Evolutionary conservation across 2,329 filamentous ascomycete genomes (phyloP).

Genomic region (Parafenestella ontariensis): DNA sequence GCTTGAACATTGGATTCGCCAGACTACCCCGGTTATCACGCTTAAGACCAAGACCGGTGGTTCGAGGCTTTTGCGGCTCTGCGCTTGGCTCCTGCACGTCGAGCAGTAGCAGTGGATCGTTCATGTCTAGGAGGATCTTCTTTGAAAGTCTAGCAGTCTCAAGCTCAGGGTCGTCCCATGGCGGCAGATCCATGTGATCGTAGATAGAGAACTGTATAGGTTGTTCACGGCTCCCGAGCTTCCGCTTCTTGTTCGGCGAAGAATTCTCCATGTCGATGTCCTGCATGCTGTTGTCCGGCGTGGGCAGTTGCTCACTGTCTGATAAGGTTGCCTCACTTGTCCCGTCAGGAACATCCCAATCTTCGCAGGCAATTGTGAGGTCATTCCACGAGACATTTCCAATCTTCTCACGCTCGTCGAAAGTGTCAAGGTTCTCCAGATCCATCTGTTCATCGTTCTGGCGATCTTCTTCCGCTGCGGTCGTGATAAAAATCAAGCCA

Average conservation of each 20-base stretch:
- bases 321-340: constrained; percentile 35
- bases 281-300: constrained; percentile 31
- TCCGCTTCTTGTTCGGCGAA: constrained; percentile 67
- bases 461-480: constrained; percentile 55
- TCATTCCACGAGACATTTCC: constrained; percentile 81
- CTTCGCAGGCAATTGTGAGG: constrained; percentile 82
- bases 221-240: constrained; percentile 49
- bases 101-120: constrained; percentile 85
- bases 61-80: constrained; percentile 64
- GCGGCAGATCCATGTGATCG: constrained; percentile 57
- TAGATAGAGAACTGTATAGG: constrained; percentile 45
- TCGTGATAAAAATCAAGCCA: constrained; percentile 58
- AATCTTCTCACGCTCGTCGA: constrained; percentile 68
- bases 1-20: constrained; percentile 74
- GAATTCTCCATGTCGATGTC: constrained; percentile 44
- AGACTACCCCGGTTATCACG: constrained; percentile 73
- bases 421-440: constrained; percentile 58
- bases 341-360: constrained; percentile 72
- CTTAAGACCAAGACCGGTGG: constrained; percentile 62
- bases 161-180: constrained; percentile 81
- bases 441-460: constrained; percentile 52
- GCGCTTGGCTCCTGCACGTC: constrained; percentile 75
- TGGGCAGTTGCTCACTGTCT: constrained; percentile 35
- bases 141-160: constrained; percentile 76
- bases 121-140: constrained; percentile 82